Evolutionary conservation across 2,329 filamentous ascomycete species (phyloP), one percentile per base, ranked within the genome.

Genomic region (Penicillium sp.): DNA sequence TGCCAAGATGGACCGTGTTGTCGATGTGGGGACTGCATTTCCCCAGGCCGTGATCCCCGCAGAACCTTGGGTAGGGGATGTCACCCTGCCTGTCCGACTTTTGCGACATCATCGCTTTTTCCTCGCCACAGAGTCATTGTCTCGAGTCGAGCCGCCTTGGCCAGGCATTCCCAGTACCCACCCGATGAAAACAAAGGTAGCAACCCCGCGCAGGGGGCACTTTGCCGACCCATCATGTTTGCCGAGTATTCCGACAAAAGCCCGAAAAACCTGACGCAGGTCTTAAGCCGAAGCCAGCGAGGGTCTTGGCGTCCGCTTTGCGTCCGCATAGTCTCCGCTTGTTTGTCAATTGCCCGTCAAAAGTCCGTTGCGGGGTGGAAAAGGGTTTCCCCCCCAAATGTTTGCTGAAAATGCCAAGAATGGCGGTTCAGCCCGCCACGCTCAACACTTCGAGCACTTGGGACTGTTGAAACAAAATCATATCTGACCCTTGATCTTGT

Each of bases 171-270:
- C 10, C 22, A 22, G 46, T 32, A 41, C 11, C 18, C 13, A 39
- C 16, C 31, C 22, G 16, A 21, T 14, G 27, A 10, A 4, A 48
- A 6, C 13, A 16, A 21, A 11, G 36, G 34, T n/a, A 13, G 48
- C 40, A 45, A 36, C 45, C 14, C 40, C 22, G 39, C 31, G 21
- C 39, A 36, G 41, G 34, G 40, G 48, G 18, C 4, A 8, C 8
- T 34, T 5, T 27, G 31, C 48, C 31, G 24, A 46, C 45, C 34
- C 21, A 11, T 29, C 40, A 31, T 42, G 48, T 45, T 38, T 50
- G 41, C 43, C 46, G 7, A 50, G 22, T 43, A 6, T 21, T 44
- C 54, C 56, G 56, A 40, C 32, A 50, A 58, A 56, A 45, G 14
- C 21, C 56, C 56, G 56, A 53, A 27, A 45, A 47, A 50, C 22